Evolutionary conservation across 768 basidiomycete genomes (phyloP).

Genomic region (Serpula lacrymans): DNA sequence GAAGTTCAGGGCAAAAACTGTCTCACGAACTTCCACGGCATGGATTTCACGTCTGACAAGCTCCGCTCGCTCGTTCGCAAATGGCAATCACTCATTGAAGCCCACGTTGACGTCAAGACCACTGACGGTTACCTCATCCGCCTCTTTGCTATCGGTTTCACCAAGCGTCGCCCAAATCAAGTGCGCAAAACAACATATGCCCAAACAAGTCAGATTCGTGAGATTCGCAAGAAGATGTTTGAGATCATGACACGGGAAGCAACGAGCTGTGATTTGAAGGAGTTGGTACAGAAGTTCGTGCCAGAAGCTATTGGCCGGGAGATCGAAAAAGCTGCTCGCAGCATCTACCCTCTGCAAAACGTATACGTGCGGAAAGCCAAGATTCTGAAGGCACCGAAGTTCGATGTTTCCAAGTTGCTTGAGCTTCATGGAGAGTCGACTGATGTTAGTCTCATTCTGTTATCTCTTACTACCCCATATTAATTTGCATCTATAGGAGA

Average conservation of each 20-base stretch:
- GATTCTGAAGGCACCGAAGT: slow-evolving; percentile 97
- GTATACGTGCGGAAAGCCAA: slow-evolving; percentile 99
- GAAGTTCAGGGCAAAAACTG: slow-evolving; percentile 98
- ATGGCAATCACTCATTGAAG: slow-evolving; percentile 99
- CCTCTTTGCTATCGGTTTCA: slow-evolving; percentile 98
- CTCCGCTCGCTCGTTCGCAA: slow-evolving; percentile 99
- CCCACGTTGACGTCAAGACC: slow-evolving; percentile 97
- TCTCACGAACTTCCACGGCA: slow-evolving; percentile 99
- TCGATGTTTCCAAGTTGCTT: slow-evolving; percentile 91
- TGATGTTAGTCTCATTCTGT: slow-evolving; percentile 59
- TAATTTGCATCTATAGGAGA: slow-evolving; percentile 58
- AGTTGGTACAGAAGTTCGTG: slow-evolving; percentile 97
- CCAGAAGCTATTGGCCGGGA: slow-evolving; percentile 99
- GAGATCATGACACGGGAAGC: slow-evolving; percentile 98
- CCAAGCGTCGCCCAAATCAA: slow-evolving; percentile 93
- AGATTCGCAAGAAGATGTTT: slow-evolving; percentile 99
- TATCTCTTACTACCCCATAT: not conserved
- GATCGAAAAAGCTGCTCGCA: slow-evolving; percentile 96
- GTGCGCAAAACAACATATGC: slow-evolving; percentile 99
- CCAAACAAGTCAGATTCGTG: slow-evolving; percentile 89
- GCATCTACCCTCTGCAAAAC: slow-evolving; percentile 98
- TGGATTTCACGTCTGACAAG: slow-evolving; percentile 99
- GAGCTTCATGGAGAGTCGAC: slow-evolving; percentile 96
- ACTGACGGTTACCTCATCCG: slow-evolving; percentile 99
- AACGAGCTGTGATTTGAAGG: slow-evolving; percentile 93